Evolutionary conservation across 1,139 yeast species (phyloP).

Genomic region (Lipomyces yarrowii): DNA sequence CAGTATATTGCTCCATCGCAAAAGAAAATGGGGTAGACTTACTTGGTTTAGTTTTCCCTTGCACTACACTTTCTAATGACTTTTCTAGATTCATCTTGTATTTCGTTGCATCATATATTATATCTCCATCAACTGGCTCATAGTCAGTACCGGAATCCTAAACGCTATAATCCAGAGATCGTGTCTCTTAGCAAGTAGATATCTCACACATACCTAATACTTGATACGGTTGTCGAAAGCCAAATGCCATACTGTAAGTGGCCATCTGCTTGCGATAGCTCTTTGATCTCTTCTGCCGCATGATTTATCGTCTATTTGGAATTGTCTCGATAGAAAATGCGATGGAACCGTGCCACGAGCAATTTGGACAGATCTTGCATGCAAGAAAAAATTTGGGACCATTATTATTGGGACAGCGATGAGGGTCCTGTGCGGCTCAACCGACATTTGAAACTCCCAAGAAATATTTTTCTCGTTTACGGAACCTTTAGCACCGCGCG

Average conservation of each 20-base stretch:
- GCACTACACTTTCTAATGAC: slow-evolving; percentile 81
- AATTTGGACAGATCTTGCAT: not conserved
- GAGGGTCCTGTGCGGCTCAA: slow-evolving; percentile 12
- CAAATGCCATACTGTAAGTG: slow-evolving; percentile 79
- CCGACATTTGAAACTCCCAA: not conserved
- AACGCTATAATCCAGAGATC: not conserved
- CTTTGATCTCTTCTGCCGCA: slow-evolving; percentile 97
- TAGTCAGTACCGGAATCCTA: not conserved
- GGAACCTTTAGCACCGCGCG: not conserved
- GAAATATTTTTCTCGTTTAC: not conserved
- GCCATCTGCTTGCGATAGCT: slow-evolving; percentile 91
- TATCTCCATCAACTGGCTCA: slow-evolving; percentile 69
- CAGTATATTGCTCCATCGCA: not conserved
- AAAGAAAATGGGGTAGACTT: slow-evolving; percentile 22
- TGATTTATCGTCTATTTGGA: slow-evolving; percentile 40
- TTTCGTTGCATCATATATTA: slow-evolving; percentile 64
- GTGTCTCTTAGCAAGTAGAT: too few species aligned
- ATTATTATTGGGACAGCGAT: not conserved
- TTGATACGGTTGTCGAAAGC: slow-evolving; percentile 93
- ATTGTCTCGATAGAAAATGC: not conserved
- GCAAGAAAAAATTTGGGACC: not conserved
- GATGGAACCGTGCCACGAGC: not conserved
- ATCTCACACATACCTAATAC: slow-evolving; percentile 45
- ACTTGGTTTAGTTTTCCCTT: slow-evolving; percentile 78
- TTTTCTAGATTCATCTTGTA: slow-evolving; percentile 72